Evolutionary conservation across 2,329 filamentous ascomycete genomes (phyloP), one percentile per base, ranked within the genome.

Genomic region (Talaromyces marneffei): DNA sequence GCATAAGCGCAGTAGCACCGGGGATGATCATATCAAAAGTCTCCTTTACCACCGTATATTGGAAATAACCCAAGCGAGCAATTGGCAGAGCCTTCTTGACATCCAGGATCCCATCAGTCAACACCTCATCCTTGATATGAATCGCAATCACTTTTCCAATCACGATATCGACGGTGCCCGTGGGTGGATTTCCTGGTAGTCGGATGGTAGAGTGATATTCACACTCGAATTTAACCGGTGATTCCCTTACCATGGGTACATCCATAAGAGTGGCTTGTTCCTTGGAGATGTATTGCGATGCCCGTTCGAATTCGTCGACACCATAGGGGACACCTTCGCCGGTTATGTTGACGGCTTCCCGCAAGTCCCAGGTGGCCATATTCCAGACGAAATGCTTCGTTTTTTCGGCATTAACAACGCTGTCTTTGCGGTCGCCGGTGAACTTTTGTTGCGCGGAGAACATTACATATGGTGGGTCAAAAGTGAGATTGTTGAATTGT

Each of bases 401-500:
- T 5, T 74, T 65, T 68, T 86, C 82, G 64, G 75, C 81, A 69
- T 87, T 87, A 66, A 74, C 70, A 31, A 83, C 82, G 0, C 79
- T 84, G 71, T 87, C 83, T 68, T 86, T 87, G 61, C 80, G 79
- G 0, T 66, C 57, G 2, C 68, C 68, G 8, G 70, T 64, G 0
- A 77, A 71, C 0, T 83, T 68, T 85, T 82, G 71, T 87, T 86
- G 2, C 8, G 81, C 79, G 29, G 75, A 76, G 77, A 87, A 87
- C 80, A 87, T 84, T 25, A 87, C 80, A 67, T 84, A 85, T 0
- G 84, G 84, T 0, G 84, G 84, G 68, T 85, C 83, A 71, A 85
- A 87, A 29, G 82, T 85, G 0, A 87, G 77, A 65, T 86, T 86
- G 70, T 82, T 85, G 77, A 87, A 87, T 71, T 87, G 84, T 0